Evolutionary conservation across 495 filamentous ascomycete species (phyloP), one percentile per base, ranked within the genome.

Genomic region (Tuber melanosporum): DNA sequence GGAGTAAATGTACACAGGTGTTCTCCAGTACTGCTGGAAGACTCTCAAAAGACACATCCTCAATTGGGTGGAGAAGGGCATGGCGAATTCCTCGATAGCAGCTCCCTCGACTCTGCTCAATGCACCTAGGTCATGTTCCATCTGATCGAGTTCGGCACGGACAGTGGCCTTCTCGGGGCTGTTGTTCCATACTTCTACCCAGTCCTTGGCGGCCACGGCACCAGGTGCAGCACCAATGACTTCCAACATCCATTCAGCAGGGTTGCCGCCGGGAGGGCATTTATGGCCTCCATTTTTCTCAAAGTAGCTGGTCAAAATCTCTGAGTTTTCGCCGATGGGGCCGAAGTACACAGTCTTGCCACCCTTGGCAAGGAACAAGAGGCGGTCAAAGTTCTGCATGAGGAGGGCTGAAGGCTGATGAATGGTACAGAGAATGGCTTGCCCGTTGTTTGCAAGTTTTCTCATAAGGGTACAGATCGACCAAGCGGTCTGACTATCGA

Each of bases 211-310:
- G 32, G 90, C 90, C 74, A 87, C 83, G 32, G 80, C 91, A 41
- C 93, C 93, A n/a, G 94, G 94, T 1, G 94, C 94, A 42, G 93
- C 94, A 77, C 94, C 95, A 81, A 95, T 97, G 71, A 93, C 91
- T 82, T 97, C 94, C 49, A 98, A 87, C 93, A 98, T 97, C 92
- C 93, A 97, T 85, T 98, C 95, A 32, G 95, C 95, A 81, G 84
- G 85, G 85, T 92, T 98, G n/a, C 93, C 92, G 22, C 92, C 90
- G 3, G 82, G 78, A 3, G 92, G 92, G 84, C 94, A 97, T 66
- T 89, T 87, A 32, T 87, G 85, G 6, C 91, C 92, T 71, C 94
- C 91, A 81, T 94, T 91, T 71, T 87, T 86, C 85, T 95, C 92
- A 79, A 97, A 97, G 85, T 97, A 97, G 78, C 84, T 88, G 2